These are phyloP conservation scores for Rhinocladiella mackenziei DNA, from an alignment of 2,329 filamentous ascomycete species.

Conservation along the genomic window DNA sequence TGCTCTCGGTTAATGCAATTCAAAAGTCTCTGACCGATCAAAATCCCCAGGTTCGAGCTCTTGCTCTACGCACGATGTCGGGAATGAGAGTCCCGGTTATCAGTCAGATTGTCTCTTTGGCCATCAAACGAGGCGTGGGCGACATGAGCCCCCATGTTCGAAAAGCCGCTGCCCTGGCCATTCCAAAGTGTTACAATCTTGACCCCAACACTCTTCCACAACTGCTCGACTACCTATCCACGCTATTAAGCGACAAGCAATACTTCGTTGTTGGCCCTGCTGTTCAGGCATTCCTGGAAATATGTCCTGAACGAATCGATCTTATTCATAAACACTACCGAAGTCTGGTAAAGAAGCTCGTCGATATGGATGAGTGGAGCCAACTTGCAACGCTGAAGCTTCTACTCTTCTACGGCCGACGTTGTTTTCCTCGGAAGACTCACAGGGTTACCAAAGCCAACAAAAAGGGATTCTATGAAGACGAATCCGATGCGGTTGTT, in stretches of 20 bases:
- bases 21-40: slow-evolving; percentile 93
- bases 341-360: slow-evolving; percentile 77
- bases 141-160: slow-evolving; percentile 95
- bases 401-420: slow-evolving; percentile 78
- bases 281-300: slow-evolving; percentile 79
- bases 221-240: slow-evolving; percentile 74
- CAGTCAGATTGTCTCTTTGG: slow-evolving; percentile 91
- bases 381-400: slow-evolving; percentile 79
- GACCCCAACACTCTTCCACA: slow-evolving; percentile 83
- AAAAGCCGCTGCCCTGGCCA: slow-evolving; percentile 86
- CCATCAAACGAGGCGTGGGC: slow-evolving; percentile 86
- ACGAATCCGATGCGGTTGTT: slow-evolving; percentile 51
- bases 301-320: slow-evolving; percentile 83
- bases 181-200: slow-evolving; percentile 90
- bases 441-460: slow-evolving; percentile 54
- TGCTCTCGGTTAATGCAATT: slow-evolving; percentile 97
- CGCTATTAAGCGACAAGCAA: slow-evolving; percentile 80
- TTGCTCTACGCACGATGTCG: slow-evolving; percentile 94
- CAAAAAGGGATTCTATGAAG: slow-evolving; percentile 76
- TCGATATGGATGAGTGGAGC: slow-evolving; percentile 99
- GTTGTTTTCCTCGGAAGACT: slow-evolving; percentile 74
- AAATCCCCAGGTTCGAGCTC: slow-evolving; percentile 83
- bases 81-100: slow-evolving; percentile 96
- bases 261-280: slow-evolving; percentile 96
- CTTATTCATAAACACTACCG: slow-evolving; percentile 89